These are phyloP conservation scores for Hanseniaspora jakobsenii DNA, from an alignment of 805 yeast species.

Conservation along the genomic window DNA sequence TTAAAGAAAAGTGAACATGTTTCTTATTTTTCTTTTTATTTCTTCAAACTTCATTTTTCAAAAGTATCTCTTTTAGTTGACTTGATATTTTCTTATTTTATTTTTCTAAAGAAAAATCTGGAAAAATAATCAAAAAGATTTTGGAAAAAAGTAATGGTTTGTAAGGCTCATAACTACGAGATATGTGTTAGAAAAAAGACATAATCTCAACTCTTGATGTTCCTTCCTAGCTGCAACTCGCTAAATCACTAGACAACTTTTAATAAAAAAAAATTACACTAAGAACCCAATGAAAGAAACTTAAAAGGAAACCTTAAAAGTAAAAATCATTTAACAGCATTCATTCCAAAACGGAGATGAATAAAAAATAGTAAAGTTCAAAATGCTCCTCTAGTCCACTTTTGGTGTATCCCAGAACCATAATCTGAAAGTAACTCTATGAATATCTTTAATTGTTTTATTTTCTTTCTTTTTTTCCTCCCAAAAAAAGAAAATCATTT, in stretches of 20 bases:
- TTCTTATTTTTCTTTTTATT: too few relatives aligned
- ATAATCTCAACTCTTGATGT: constrained; percentile 69
- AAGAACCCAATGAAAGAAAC: too few relatives aligned
- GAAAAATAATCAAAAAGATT: too few relatives aligned
- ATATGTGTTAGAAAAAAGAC: constrained; percentile 19
- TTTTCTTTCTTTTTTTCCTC: too few relatives aligned
- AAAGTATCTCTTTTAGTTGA: neutral
- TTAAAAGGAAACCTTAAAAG: too few relatives aligned
- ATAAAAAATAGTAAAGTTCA: neutral
- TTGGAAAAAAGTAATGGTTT: constrained; percentile 22
- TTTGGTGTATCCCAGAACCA: constrained; percentile 18
- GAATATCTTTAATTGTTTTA: too few relatives aligned
- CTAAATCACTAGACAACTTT: too few relatives aligned
- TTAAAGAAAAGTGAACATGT: too few relatives aligned
- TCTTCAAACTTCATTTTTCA: too few relatives aligned
- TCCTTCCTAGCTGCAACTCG: constrained; percentile 35
- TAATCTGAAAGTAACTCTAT: too few relatives aligned
- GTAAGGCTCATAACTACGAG: constrained; percentile 91
- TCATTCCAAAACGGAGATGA: constrained; percentile 35
- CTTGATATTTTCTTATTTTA: neutral
- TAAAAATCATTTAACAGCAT: constrained; percentile 26
- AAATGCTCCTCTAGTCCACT: constrained; percentile 34
- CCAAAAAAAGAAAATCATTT: too few relatives aligned
- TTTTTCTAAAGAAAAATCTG: neutral
- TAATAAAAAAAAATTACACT: too few relatives aligned